These are phyloP conservation scores for Aphanomyces invadans DNA, from an alignment of 352 stramenopile genomes.

Conservation along the genomic window DNA sequence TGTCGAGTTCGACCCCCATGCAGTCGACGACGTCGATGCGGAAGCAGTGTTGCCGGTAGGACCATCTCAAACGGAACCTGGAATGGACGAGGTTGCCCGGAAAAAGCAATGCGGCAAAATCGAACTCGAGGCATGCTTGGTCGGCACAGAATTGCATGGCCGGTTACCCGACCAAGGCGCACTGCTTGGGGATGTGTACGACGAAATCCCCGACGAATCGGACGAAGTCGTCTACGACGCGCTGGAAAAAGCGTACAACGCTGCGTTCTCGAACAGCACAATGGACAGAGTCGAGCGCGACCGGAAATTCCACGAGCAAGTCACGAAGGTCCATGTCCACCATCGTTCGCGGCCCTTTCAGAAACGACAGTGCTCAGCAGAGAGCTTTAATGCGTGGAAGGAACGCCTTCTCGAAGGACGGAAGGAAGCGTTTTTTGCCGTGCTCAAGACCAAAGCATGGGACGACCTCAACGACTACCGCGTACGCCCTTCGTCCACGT, in stretches of 20 bases:
- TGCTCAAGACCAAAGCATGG: conserved; percentile 12
- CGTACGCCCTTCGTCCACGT: neutral
- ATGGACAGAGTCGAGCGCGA: conserved; percentile 15
- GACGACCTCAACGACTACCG: conserved; percentile 15
- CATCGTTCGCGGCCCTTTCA: no score
- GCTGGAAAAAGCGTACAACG: conserved; percentile 55
- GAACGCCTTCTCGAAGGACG: conserved; percentile 14
- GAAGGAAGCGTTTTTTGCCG: conserved; percentile 14
- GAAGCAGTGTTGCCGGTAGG: neutral
- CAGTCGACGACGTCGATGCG: neutral
- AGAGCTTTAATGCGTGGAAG: conserved; percentile 17
- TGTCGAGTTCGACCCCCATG: neutral
- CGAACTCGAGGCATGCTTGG: conserved; percentile 16
- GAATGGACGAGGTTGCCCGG: neutral
- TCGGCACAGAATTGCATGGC: conserved; percentile 11
- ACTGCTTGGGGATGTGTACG: conserved; percentile 16
- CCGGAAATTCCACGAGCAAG: conserved; percentile 7
- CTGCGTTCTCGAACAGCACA: conserved; percentile 34
- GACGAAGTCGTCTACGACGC: conserved; percentile 34
- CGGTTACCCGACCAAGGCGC: conserved; percentile 20
- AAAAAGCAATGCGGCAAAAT: conserved; percentile 8
- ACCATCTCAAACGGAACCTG: neutral
- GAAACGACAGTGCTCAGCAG: neutral
- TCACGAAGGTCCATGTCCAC: neutral
- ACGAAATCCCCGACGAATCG: conserved; percentile 19